Conservation (phyloP, 495 filamentous ascomycete genomes). For the Podospora tetraspora region DNA sequence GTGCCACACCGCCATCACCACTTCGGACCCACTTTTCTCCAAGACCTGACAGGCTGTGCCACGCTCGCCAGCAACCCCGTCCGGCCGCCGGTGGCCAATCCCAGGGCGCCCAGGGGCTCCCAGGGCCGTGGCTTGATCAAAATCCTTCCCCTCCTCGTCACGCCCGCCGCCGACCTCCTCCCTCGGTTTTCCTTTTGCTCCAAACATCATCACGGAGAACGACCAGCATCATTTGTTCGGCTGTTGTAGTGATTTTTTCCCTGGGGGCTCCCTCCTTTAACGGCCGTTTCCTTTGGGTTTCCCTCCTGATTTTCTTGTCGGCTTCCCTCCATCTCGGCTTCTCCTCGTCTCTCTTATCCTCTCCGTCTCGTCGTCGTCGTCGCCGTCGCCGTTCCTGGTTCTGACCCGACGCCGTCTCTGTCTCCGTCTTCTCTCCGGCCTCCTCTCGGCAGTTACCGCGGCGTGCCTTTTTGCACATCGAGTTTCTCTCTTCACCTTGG, state of each 20-base stretch:
- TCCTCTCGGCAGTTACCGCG: slow-evolving; percentile 11
- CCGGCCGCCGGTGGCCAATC: neutral
- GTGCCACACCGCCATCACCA: neutral
- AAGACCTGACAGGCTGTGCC: neutral
- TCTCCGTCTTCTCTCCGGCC: slow-evolving; percentile 11
- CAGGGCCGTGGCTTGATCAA: slow-evolving; percentile 29
- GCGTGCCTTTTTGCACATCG: slow-evolving; percentile 21
- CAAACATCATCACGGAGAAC: slow-evolving; percentile 28
- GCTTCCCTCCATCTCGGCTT: slow-evolving; percentile 17
- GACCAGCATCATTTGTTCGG: slow-evolving; percentile 28
- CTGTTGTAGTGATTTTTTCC: slow-evolving; percentile 38
- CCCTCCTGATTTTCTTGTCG: slow-evolving; percentile 26
- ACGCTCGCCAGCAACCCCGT: neutral
- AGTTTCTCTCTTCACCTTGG: slow-evolving; percentile 7
- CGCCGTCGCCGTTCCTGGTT: slow-evolving; percentile 8
- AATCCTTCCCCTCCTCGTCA: slow-evolving; percentile 31
- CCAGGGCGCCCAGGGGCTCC: slow-evolving; percentile 18
- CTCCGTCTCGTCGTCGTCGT: slow-evolving; percentile 10
- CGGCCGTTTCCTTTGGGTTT: slow-evolving; percentile 46
- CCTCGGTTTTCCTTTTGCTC: slow-evolving; percentile 23
- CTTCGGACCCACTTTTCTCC: neutral
- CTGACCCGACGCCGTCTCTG: slow-evolving; percentile 16
- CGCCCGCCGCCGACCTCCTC: slow-evolving; percentile 14
- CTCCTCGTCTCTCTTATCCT: slow-evolving; percentile 35
- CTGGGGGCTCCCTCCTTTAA: slow-evolving; percentile 44